Base-by-base conservation (phyloP, 2,329 filamentous ascomycete species). In the Zelopaecilomyces penicillatus region DNA sequence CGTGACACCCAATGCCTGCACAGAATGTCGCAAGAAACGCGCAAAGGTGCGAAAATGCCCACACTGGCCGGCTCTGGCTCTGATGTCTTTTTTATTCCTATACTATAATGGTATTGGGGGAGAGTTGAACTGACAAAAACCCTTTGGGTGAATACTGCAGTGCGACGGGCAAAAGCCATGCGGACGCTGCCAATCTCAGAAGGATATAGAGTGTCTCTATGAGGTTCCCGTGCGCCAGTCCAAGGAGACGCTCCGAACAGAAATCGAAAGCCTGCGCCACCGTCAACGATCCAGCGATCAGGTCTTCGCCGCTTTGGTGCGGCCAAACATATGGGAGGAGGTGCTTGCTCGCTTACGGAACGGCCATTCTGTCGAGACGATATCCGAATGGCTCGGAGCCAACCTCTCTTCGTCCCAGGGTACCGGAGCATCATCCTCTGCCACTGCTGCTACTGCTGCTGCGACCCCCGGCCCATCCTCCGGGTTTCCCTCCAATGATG, bases 201-300 rank as follows among this genome's bases (percentile, higher is more conserved):
- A 71, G 43, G 72, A 74, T 30, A 61, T 71, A 34, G 71, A 79
- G 27, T 83, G 79, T 49, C 56, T 79, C 27, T 83, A 83, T 63
- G 77, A 82, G 51, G 57, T 80, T 6, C 79, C 78, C 0, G 72
- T 82, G 5, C 76, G 79, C 37, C 78, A 81, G 52, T 81, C 78
- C 8, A 83, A 83, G 49, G 78, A 82, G 48, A 71, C 73, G 42
- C 68, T 83, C 5, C 72, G 79, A 37, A 66, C 65, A 54, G 78
- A 82, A 54, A 78, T 82, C 48, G 79, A 82, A 43, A 62, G 61
- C 28, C 62, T 83, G 32, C 74, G 74, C 39, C 67, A 67, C 11
- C 71, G 74, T 36, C 74, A 80, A 54, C 71, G 69, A 26, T 71
- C 71, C 37, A 78, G 64, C 57, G 74, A 82, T 28, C 69, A 69